Base-by-base conservation (phyloP, 2,329 filamentous ascomycete genomes). In the Xylariaceae sp. region DNA sequence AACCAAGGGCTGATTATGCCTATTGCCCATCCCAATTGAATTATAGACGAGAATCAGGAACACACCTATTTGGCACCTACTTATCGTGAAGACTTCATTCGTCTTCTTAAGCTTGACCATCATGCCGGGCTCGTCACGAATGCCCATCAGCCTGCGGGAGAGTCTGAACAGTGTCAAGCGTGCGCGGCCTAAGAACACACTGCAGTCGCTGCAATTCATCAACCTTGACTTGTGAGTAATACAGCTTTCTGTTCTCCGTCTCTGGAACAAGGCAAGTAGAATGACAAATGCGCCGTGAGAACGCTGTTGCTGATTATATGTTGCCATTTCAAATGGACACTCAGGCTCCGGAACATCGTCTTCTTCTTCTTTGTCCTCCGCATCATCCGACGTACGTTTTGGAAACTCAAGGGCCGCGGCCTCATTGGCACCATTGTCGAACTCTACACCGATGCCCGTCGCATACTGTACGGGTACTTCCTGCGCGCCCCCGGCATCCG, bases 351-450 rank as follows among this genome's bases (percentile, higher is more conserved):
- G 38, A 94, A 96, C 60, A 70, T 96, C 43, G 70, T 97, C 54
- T 94, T 97, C 63, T 73, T 89, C 58, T 76, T 94, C 53, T 96
- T 97, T 67, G 62, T 96, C 44, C 69, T 94, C 33, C 83, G 89
- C 59, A 85, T 88, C 72, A 77, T 83, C 21, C 85, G 88, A 50
- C 85, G 84, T 56, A 75, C 78, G 18, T 83, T 87, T 60, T 84
- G 88, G 68, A 86, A 92, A 59, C 74, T 97, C 51, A 87, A 85
- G 57, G 92, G 92, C 51, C 88, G 92, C 60, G 92, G 92, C 50
- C 63, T 92, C 54, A 66, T 94, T 58, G 90, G 90, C 48, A 85
- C 86, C 42, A 56, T 88, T 44, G 69, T 78, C 56, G 81, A 90
- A 63, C 65, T 85, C 47, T 96, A 92, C 69, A 68, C 71, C 47